These are phyloP conservation scores for Coffea canephora DNA, from an alignment of 257 asterid genomes.

Conservation along the genomic window DNA sequence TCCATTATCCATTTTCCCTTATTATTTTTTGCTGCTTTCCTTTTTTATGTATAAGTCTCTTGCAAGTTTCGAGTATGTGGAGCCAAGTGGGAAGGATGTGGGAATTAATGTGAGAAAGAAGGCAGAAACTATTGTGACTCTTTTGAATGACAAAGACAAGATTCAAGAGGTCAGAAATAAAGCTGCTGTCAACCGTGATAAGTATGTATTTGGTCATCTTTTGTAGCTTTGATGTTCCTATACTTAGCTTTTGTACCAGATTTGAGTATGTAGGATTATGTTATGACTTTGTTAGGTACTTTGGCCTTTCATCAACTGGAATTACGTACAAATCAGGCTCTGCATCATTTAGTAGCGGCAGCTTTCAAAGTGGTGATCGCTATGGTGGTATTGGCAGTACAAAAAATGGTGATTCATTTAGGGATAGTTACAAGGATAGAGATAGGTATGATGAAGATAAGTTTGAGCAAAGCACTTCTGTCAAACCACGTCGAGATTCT, in stretches of 20 bases:
- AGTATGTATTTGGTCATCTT: conserved; percentile 48
- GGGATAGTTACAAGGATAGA: conserved; percentile 46
- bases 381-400: conserved; percentile 79
- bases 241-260: conserved; percentile 11
- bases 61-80: conserved; percentile 84
- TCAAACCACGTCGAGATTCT: conserved; percentile 25
- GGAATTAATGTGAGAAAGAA: conserved; percentile 90
- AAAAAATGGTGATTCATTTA: conserved; percentile 50
- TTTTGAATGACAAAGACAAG: conserved; percentile 83
- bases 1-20: conserved; percentile 19
- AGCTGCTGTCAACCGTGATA: conserved; percentile 87
- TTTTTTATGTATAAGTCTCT: conserved; percentile 54
- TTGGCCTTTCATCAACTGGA: conserved; percentile 93
- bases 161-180: conserved; percentile 78
- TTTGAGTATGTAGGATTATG: conserved; percentile 18
- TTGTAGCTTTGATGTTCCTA: conserved; percentile 17
- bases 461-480: conserved; percentile 38
- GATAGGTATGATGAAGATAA: conserved; percentile 63
- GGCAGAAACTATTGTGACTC: conserved; percentile 76
- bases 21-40: conserved; percentile 17
- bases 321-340: conserved; percentile 68
- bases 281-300: conserved; percentile 47
- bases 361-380: conserved; percentile 41
- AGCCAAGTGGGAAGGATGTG: conserved; percentile 83
- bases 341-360: conserved; percentile 63